Evolutionary conservation across 805 yeast genomes (phyloP).

Genomic region (Suhomyces canberraensis): DNA sequence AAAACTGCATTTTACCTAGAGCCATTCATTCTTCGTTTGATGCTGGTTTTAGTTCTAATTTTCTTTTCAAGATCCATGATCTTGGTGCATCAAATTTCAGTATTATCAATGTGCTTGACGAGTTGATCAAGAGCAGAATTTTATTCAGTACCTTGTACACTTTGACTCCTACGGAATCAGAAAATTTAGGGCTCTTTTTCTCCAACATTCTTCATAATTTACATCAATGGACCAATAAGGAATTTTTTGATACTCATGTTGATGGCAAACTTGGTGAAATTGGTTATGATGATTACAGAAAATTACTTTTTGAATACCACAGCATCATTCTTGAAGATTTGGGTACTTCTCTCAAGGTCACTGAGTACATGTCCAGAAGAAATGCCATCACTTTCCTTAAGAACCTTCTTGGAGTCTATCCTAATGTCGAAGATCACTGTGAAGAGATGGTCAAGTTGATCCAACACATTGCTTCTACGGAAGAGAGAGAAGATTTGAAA

Average conservation of each 20-base stretch:
- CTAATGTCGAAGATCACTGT: conserved; percentile 66
- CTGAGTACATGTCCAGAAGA: conserved; percentile 73
- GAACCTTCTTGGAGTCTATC: conserved; percentile 59
- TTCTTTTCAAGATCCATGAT: conserved; percentile 51
- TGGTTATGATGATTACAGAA: conserved; percentile 34
- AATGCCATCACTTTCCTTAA: conserved; percentile 78
- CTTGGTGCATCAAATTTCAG: conserved; percentile 33
- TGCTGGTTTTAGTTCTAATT: conserved; percentile 66
- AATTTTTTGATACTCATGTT: conserved; percentile 25
- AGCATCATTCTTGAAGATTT: conserved; percentile 43
- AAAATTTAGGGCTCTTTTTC: conserved; percentile 74
- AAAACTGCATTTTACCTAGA: conserved; percentile 72
- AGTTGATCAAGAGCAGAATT: conserved; percentile 46
- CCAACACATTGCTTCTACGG: conserved; percentile 46
- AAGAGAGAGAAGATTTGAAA: conserved; percentile 75
- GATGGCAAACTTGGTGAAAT: conserved; percentile 2
- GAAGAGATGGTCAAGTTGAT: conserved; percentile 47
- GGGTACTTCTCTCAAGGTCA: conserved; percentile 39
- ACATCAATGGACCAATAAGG: conserved; percentile 41
- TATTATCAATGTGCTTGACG: conserved; percentile 39
- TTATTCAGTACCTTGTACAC: conserved; percentile 62
- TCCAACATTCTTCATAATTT: conserved; percentile 50
- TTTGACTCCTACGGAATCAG: conserved; percentile 74
- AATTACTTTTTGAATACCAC: conserved; percentile 55
- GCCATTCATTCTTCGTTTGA: conserved; percentile 77